Base-by-base conservation (phyloP, 768 basidiomycete species). In the Mycena metata region DNA sequence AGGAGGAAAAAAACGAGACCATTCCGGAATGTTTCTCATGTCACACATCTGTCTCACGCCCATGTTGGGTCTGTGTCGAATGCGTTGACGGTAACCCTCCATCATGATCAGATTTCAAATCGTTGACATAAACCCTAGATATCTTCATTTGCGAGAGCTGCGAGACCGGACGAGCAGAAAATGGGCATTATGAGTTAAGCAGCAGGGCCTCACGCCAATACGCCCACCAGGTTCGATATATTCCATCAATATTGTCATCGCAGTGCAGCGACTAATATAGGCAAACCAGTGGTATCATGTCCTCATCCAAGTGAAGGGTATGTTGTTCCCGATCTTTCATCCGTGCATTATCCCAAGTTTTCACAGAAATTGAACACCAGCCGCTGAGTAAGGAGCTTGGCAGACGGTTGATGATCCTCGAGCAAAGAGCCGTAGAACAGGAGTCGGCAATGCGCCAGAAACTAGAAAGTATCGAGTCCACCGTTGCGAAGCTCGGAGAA, bases 201-300 rank as follows among this genome's bases (percentile, higher is more conserved):
- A 24, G 23, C 23, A 16, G 49, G 49, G 23, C 9, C 26, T 9
- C 6, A 19, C 39, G 23, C 5, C 39, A 24, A 41, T 15, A n/a
- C 23, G 5, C 4, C 23, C 55, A 56, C n/a, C 24, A 56, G 55
- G 55, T 56, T 21, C 21, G 42, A n/a, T n/a, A n/a, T n/a, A n/a
- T n/a, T n/a, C n/a, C n/a, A n/a, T n/a, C n/a, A n/a, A n/a, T n/a
- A n/a, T n/a, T n/a, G n/a, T n/a, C n/a, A n/a, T n/a, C n/a, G n/a
- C n/a, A n/a, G n/a, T n/a, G n/a, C n/a, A n/a, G n/a, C n/a, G n/a
- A n/a, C n/a, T n/a, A n/a, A n/a, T n/a, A n/a, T n/a, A n/a, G n/a
- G n/a, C n/a, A n/a, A n/a, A n/a, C 1, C 33, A 58, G 56, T 58
- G 56, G 56, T n/a, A 58, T 58, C 56, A 58, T 58, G 56, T 45